Evolutionary conservation across 2,329 filamentous ascomycete species (phyloP).

Genomic region (Arthroderma uncinatum): DNA sequence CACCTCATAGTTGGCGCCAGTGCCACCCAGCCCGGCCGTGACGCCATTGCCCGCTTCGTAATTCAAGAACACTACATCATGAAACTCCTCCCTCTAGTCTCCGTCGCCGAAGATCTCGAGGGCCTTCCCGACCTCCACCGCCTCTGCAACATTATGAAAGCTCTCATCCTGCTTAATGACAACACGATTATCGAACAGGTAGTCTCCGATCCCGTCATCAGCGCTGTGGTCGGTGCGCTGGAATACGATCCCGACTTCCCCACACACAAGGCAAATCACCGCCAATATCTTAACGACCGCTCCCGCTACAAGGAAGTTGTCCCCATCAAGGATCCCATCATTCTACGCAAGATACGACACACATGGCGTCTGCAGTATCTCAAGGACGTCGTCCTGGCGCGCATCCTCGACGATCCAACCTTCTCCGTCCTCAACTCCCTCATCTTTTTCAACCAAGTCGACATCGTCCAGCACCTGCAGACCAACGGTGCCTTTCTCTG

Average conservation of each 20-base stretch:
- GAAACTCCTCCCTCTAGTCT: constrained; percentile 75
- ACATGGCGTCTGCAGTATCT: constrained; percentile 94
- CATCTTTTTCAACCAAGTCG: constrained; percentile 98
- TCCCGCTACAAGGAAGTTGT: constrained; percentile 95
- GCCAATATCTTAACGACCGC: constrained; percentile 79
- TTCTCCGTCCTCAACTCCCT: constrained; percentile 95
- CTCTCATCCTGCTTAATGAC: constrained; percentile 86
- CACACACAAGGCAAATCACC: constrained; percentile 92
- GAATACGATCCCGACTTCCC: constrained; percentile 99
- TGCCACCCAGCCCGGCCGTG: constrained; percentile 61
- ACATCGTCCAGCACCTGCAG: constrained; percentile 93
- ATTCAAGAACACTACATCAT: constrained; percentile 75
- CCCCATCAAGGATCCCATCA: constrained; percentile 68
- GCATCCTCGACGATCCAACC: constrained; percentile 93
- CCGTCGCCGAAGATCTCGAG: constrained; percentile 83
- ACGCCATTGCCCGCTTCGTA: constrained; percentile 78
- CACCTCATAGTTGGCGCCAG: constrained; percentile 69
- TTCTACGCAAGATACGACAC: constrained; percentile 85
- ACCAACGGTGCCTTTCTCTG: constrained; percentile 64
- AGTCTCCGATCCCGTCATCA: constrained; percentile 76
- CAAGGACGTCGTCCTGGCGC: constrained; percentile 93
- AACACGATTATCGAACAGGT: constrained; percentile 88
- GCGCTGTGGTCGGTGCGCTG: constrained; percentile 87
- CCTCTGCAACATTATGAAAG: constrained; percentile 97
- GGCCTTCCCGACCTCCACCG: constrained; percentile 76